Percentiles rank a stretch among this genome's conserved stretches.
phyloP scores from a whole-genome alignment of 2,329 filamentous ascomycete species.

The Paramyrothecium sp. region DNA sequence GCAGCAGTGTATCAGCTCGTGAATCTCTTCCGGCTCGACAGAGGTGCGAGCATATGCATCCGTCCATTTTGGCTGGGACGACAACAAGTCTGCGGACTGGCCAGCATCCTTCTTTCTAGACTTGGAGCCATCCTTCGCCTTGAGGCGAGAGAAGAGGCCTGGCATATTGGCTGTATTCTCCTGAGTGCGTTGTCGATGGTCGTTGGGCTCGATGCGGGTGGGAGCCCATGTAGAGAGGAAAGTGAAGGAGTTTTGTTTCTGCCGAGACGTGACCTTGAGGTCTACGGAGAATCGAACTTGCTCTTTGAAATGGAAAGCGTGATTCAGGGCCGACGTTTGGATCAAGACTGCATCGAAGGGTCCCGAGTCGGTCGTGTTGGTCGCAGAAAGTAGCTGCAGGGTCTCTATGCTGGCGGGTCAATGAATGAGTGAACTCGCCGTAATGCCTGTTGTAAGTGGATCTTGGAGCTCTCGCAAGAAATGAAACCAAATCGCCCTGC shows the following conservation, averaged over 20 bases:
- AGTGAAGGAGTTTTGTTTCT: too few relatives aligned
- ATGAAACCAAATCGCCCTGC: too few relatives aligned
- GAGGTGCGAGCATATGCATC: slow-evolving; percentile 82
- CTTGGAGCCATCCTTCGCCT: slow-evolving; percentile 67
- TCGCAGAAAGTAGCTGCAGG: too few relatives aligned
- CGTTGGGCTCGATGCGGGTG: too few relatives aligned
- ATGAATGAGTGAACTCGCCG: background rate
- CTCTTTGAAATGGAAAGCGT: background rate
- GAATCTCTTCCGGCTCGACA: slow-evolving; percentile 86
- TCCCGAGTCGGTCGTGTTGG: too few relatives aligned
- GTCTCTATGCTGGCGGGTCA: too few relatives aligned
- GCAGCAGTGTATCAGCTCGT: slow-evolving; percentile 81
- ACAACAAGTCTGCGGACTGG: slow-evolving; percentile 49
- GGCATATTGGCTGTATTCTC: slow-evolving; percentile 42
- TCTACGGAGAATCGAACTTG: too few relatives aligned
- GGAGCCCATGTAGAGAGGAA: too few relatives aligned
- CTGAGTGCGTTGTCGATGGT: background rate
- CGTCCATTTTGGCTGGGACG: slow-evolving; percentile 76
- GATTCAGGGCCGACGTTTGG: background rate
- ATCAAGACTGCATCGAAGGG: too few relatives aligned
- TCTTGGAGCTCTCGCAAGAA: background rate
- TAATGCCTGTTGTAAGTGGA: background rate
- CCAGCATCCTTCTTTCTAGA: slow-evolving; percentile 65
- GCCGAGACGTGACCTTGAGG: too few relatives aligned
- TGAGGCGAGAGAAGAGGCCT: slow-evolving; percentile 63